Base-by-base conservation (phyloP, 495 filamentous ascomycete genomes). In the Aspergillus bertholletiae region DNA sequence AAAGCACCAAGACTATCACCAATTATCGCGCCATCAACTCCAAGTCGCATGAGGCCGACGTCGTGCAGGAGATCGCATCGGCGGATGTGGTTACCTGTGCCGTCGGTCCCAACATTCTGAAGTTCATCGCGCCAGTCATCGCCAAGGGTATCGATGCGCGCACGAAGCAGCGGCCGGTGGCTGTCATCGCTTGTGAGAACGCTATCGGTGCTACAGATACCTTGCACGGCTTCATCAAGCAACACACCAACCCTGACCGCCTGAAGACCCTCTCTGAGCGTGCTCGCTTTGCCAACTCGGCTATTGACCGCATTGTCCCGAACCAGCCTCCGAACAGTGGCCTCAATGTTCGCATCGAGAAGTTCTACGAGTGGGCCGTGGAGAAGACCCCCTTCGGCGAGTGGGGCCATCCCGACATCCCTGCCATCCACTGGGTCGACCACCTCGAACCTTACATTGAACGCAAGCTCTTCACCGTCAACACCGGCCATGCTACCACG, bases 381-480 rank as follows among this genome's bases (percentile, higher is more conserved):
- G 94, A 98, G 63, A 69, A 80, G 64, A 85, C 82, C 2, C 92
- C 91, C 0, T 97, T 96, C 74, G 74, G 82, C 51, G 75, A 80
- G 37, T 67, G 72, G 30, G 77, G 76, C 32, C 82, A 82, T 54
- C 90, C 90, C 2, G 73, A 84, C 32, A 90, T 98, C 68, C 71
- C 92, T 50, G 94, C 92, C 46, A 86, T 98, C 67, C 85, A 93
- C 69, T 95, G 88, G 84, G 95, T 97, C 43, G 85, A 89, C 59
- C 83, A 97, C 77, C 82, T 98, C 22, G 79, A 84, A 65, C 94
- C 94, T 49, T 98, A 91, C 79, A 97, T 97, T 65, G 92, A 98
- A 83, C 92, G 94, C 73, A 98, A 98, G 79, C 85, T 98, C 56
- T 98, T 90, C 80, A 98, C 94, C 17, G 94, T 98, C 80, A 98